Evolutionary conservation across 2,329 filamentous ascomycete genomes (phyloP).

Genomic region (Aspergillus latus): DNA sequence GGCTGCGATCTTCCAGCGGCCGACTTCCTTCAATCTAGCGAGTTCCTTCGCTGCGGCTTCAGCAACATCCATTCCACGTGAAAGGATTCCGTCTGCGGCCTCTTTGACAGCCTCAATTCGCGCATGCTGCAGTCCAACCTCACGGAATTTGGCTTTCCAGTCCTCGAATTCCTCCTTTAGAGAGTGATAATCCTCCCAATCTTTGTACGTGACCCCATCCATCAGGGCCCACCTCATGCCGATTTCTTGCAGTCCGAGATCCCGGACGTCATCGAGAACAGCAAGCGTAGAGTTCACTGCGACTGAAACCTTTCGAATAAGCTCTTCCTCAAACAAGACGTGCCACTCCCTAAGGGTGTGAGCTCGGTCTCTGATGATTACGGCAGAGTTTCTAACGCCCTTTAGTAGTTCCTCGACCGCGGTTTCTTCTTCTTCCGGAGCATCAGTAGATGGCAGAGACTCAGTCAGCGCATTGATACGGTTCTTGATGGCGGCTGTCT

Average conservation of each 20-base stretch:
- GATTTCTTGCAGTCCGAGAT: slow-evolving; percentile 84
- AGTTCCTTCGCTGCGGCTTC: slow-evolving; percentile 78
- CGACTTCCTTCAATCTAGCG: slow-evolving; percentile 75
- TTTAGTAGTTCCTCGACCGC: slow-evolving; percentile 54
- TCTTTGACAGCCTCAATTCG: slow-evolving; percentile 67
- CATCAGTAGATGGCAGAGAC: slow-evolving; percentile 59
- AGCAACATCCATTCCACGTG: slow-evolving; percentile 76
- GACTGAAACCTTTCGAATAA: slow-evolving; percentile 65
- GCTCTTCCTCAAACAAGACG: slow-evolving; percentile 67
- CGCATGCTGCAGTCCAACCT: slow-evolving; percentile 71
- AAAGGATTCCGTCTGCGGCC: slow-evolving; percentile 68
- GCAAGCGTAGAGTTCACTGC: slow-evolving; percentile 78
- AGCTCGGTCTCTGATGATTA: slow-evolving; percentile 73
- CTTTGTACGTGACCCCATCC: slow-evolving; percentile 92
- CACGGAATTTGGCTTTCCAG: slow-evolving; percentile 80
- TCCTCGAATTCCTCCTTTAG: slow-evolving; percentile 78
- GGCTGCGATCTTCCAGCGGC: slow-evolving; percentile 76
- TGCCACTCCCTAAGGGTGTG: slow-evolving; percentile 77
- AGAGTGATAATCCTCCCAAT: slow-evolving; percentile 93
- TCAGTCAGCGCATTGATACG: slow-evolving; percentile 60
- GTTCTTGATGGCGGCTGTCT: slow-evolving; percentile 65
- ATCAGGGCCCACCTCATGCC: slow-evolving; percentile 95
- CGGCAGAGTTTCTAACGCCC: slow-evolving; percentile 66
- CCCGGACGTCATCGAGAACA: slow-evolving; percentile 78
- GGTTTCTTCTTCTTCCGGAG: slow-evolving; percentile 52